Conservation (phyloP, 2,329 filamentous ascomycete species). For the Hypoxylon sp. region DNA sequence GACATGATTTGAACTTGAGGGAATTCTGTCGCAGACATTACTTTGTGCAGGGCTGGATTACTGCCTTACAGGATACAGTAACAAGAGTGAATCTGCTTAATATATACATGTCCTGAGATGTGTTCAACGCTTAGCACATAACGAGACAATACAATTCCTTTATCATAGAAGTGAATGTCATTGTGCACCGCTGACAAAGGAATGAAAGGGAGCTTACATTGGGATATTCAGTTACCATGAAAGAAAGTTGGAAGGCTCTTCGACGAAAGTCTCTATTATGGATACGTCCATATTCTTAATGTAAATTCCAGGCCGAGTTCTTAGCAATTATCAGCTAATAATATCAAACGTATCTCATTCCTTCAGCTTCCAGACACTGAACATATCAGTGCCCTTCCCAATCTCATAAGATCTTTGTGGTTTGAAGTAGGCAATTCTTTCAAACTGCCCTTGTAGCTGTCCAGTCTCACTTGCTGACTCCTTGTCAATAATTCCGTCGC, state of each 20-base stretch:
- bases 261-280: background rate
- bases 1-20: too few species aligned
- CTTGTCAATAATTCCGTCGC: slow-evolving; percentile 22
- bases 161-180: background rate
- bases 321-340: background rate
- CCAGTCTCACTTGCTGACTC: slow-evolving; percentile 1
- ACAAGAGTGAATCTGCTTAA: background rate
- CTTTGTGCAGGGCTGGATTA: background rate
- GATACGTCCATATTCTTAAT: background rate
- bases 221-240: background rate
- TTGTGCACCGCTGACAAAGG: background rate
- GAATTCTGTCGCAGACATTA: background rate
- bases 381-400: slow-evolving; percentile 31
- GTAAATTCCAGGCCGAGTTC: background rate
- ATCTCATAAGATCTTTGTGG: slow-evolving; percentile 22
- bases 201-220: background rate
- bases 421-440: slow-evolving; percentile 28
- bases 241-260: background rate
- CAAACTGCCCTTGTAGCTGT: slow-evolving; percentile 16
- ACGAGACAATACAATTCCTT: background rate
- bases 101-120: background rate
- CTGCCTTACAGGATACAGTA: background rate
- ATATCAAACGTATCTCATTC: background rate
- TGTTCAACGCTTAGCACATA: background rate
- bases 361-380: slow-evolving; percentile 30